These are phyloP conservation scores for Chaetomiaceae sp. DNA, from an alignment of 2,329 filamentous ascomycete genomes.

Conservation along the genomic window DNA sequence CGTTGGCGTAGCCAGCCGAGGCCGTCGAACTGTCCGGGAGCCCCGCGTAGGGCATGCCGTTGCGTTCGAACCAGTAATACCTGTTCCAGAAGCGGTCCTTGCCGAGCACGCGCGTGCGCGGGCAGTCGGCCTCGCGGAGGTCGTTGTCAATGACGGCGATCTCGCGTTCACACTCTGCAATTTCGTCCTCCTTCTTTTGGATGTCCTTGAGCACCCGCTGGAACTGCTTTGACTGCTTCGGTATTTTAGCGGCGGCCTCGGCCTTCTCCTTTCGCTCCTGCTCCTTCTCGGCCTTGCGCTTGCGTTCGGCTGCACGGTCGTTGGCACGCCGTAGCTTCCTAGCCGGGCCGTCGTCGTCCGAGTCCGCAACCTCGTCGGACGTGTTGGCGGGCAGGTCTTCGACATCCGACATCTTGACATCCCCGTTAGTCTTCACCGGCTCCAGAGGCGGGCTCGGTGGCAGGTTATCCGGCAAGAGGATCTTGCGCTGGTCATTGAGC, in stretches of 20 bases:
- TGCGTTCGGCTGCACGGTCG: slow-evolving; percentile 69
- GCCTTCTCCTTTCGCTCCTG: slow-evolving; percentile 64
- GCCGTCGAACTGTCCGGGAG: slow-evolving; percentile 85
- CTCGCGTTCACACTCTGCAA: slow-evolving; percentile 78
- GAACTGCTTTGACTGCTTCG: slow-evolving; percentile 83
- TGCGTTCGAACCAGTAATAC: slow-evolving; percentile 99
- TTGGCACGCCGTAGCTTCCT: slow-evolving; percentile 50
- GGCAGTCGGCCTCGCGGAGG: slow-evolving; percentile 87
- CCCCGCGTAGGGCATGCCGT: slow-evolving; percentile 93
- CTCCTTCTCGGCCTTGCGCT: slow-evolving; percentile 69
- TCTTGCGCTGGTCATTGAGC: slow-evolving; percentile 69
- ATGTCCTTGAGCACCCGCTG: slow-evolving; percentile 84
- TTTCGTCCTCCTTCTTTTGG: slow-evolving; percentile 74
- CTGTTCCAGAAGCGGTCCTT: slow-evolving; percentile 97
- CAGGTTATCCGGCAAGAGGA: slow-evolving; percentile 67
- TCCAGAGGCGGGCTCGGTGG: slow-evolving; percentile 58
- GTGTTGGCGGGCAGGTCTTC: slow-evolving; percentile 60
- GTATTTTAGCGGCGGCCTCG: slow-evolving; percentile 59
- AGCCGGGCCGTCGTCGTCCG: slow-evolving; percentile 61
- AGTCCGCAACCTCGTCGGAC: slow-evolving; percentile 61
- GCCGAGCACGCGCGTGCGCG: slow-evolving; percentile 81
- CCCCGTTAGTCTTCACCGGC: slow-evolving; percentile 46
- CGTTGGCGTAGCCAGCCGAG: slow-evolving; percentile 84
- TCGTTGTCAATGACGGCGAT: slow-evolving; percentile 86
- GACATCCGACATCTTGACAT: slow-evolving; percentile 57